Conservation (phyloP, 148 eudicot species). For the Tetragonia tetragonoides region DNA sequence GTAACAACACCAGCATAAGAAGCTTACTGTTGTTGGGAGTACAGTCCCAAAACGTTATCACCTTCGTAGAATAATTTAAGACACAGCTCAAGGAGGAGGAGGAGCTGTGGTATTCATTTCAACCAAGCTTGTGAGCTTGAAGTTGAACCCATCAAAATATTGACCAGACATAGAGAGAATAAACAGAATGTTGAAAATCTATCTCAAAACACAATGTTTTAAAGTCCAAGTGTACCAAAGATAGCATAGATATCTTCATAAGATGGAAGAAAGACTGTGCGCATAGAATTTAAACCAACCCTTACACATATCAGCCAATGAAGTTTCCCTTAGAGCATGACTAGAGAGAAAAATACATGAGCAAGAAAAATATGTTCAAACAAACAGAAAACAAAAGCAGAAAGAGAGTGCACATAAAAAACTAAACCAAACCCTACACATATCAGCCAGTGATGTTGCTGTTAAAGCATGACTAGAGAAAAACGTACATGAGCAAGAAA, state of each 20-base stretch:
- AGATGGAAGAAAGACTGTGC: too few relatives aligned
- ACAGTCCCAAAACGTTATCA: neutral
- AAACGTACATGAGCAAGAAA: neutral
- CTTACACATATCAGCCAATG: too few relatives aligned
- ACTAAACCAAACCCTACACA: neutral
- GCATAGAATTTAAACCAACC: too few relatives aligned
- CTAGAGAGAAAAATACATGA: neutral
- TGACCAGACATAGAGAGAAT: neutral
- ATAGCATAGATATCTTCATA: too few relatives aligned
- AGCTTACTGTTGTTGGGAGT: neutral
- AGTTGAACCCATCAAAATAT: neutral
- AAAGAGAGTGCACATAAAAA: neutral
- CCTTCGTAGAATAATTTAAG: neutral
- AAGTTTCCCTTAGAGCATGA: too few relatives aligned
- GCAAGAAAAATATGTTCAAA: neutral
- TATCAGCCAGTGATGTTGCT: too few relatives aligned
- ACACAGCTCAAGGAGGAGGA: neutral
- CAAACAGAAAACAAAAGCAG: too few relatives aligned
- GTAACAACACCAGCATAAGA: neutral
- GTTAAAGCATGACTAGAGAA: too few relatives aligned
- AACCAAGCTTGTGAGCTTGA: neutral
- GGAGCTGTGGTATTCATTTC: neutral
- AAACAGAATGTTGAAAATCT: neutral
- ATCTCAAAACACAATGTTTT: constrained; percentile 9
- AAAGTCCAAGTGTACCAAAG: neutral